Conservation (phyloP, 305 asterid genomes). For the Andrographis paniculata region DNA sequence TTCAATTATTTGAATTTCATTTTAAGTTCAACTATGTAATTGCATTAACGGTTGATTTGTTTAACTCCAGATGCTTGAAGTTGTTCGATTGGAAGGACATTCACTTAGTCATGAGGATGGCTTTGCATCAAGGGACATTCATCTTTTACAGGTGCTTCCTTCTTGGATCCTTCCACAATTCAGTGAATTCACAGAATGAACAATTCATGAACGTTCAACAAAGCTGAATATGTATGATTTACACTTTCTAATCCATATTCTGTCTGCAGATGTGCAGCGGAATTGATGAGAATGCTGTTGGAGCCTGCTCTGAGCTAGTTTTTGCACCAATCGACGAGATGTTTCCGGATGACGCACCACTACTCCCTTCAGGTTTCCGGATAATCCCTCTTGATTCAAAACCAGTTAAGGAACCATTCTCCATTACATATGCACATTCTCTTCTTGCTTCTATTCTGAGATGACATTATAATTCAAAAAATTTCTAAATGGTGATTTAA, state of each 20-base stretch:
- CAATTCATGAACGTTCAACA: neutral
- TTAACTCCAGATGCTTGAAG: conserved; percentile 78
- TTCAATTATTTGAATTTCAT: too few species aligned
- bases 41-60: too few species aligned
- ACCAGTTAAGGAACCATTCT: conserved; percentile 38
- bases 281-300: conserved; percentile 56
- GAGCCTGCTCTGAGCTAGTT: conserved; percentile 69
- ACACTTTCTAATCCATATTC: neutral
- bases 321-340: conserved; percentile 80
- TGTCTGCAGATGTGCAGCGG: conserved; percentile 61
- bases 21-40: too few species aligned
- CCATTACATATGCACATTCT: neutral
- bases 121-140: conserved; percentile 59
- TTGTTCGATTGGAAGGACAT: conserved; percentile 68
- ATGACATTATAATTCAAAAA: neutral
- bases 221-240: neutral
- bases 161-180: too few species aligned
- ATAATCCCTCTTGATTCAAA: conserved; percentile 58
- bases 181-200: neutral
- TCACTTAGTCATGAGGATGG: conserved; percentile 52
- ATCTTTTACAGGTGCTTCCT: conserved; percentile 56
- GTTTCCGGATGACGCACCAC: conserved; percentile 67
- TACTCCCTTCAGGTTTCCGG: conserved; percentile 76
- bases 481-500: neutral
- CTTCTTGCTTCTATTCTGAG: neutral